A percentile compares a stretch with the other conserved stretches of the same genome.
phyloP scores from a whole-genome alignment of 441 rosid species.

The Rhodomyrtus psidioides region DNA sequence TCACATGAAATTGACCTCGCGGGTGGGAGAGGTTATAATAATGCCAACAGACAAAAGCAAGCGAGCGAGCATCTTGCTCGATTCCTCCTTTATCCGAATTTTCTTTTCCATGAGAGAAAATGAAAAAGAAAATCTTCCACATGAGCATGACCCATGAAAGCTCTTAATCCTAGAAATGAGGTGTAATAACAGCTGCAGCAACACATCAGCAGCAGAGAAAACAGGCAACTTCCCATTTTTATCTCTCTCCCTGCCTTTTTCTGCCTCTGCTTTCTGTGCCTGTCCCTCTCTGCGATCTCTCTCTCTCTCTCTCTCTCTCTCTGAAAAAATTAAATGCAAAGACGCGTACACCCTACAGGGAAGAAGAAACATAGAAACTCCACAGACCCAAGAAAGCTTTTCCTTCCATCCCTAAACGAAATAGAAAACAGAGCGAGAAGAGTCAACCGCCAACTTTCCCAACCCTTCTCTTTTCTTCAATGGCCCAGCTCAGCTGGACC shows the following conservation, averaged over 20 bases:
- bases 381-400: constrained; percentile 7
- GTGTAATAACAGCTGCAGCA: neutral
- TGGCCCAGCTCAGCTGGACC: constrained; percentile 74
- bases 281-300: neutral
- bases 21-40: neutral
- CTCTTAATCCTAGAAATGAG: neutral
- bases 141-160: neutral
- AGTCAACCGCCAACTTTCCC: constrained; percentile 15
- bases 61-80: neutral
- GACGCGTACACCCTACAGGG: neutral
- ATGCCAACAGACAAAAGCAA: neutral
- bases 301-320: constrained; percentile 4
- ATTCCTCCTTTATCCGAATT: neutral
- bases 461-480: constrained; percentile 7
- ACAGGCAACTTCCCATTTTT: neutral
- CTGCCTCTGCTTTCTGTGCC: neutral
- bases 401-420: neutral
- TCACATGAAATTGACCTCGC: neutral
- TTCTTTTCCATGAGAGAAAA: neutral
- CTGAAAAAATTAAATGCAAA: neutral
- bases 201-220: neutral
- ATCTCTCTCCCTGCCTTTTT: neutral
- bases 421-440: constrained; percentile 12
- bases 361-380: constrained; percentile 23
- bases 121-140: neutral